Conservation (phyloP, 129 eudicot genomes). For the Lonicera japonica region DNA sequence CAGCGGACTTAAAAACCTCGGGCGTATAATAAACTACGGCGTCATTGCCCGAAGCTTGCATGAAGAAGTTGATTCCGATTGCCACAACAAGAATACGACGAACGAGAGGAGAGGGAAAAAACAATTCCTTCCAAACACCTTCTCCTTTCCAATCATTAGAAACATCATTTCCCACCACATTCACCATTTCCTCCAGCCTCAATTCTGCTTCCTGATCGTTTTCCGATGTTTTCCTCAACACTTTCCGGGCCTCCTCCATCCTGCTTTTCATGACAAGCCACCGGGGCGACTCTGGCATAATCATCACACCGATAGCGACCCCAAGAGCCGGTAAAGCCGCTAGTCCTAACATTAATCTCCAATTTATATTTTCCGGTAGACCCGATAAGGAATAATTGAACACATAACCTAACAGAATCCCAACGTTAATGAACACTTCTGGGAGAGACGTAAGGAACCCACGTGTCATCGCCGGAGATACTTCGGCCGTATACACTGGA, state of each 20-base stretch:
- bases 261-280: constrained; percentile 82
- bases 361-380: constrained; percentile 35
- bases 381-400: constrained; percentile 47
- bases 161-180: constrained; percentile 24
- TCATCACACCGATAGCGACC: constrained; percentile 45
- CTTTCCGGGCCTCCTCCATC: constrained; percentile 38
- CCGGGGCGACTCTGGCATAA: constrained; percentile 95
- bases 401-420: constrained; percentile 66
- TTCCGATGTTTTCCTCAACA: constrained; percentile 38
- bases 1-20: constrained; percentile 61
- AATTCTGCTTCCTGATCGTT: constrained; percentile 45
- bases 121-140: constrained; percentile 69
- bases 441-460: constrained; percentile 85
- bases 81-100: constrained; percentile 67
- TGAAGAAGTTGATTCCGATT: constrained; percentile 79
- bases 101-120: constrained; percentile 36
- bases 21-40: constrained; percentile 90
- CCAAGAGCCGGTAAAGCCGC: constrained; percentile 69
- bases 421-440: constrained; percentile 69
- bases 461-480: constrained; percentile 75
- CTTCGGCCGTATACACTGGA: constrained; percentile 80
- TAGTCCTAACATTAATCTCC: constrained; percentile 79
- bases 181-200: constrained; percentile 52
- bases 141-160: constrained; percentile 39
- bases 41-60: constrained; percentile 94